Base-by-base conservation (phyloP, 2,329 filamentous ascomycete genomes). In the Cladosporium cucumerinum region DNA sequence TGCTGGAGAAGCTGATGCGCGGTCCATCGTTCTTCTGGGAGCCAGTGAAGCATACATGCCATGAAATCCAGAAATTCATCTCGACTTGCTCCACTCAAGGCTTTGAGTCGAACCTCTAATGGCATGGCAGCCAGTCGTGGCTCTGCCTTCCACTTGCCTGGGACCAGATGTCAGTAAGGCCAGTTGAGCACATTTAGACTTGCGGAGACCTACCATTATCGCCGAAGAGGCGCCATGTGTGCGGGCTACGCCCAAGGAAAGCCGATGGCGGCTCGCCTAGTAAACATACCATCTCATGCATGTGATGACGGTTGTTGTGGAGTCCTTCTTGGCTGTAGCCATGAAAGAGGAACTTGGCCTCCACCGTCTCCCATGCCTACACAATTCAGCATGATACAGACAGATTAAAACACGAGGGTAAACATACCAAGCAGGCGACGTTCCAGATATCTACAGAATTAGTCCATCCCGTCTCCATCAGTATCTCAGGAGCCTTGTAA, bases 401-500 rank as follows among this genome's bases (percentile, higher is more conserved):
- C 26, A 4, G 26, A 28, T 7, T 5, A 28, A 28, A 28, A 4
- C 5, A 28, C 26, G 26, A 28, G 26, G 26, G 5, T 7, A 7
- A 28, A 28, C 26, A 7, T 52, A 52, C 49, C 26, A 52, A 30
- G 25, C 49, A 52, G 16, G 36, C 57, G 34, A 26, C 39, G 39
- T 59, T 59, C 57, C 57, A 59, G 39, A 59, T 59, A 12, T 59
- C 57, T 21, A n/a, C 25, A 14, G 23, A 28, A 59, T 32, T 26
- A 1, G 16, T 25, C 57, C 57, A 59, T 30, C 26, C 36, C 3
- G 30, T 21, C 5, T 49, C 8, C 57, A 59, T 30, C 3, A 59
- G 11, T 1, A 59, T 28, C 10, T 59, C 55, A 4, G 55, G 55
- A 21, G 55, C 34, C 23, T 46, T 39, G 25, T 58, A 58, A 8